Base-by-base conservation (phyloP, 352 stramenopile species). In the Thraustochytrium sp. region DNA sequence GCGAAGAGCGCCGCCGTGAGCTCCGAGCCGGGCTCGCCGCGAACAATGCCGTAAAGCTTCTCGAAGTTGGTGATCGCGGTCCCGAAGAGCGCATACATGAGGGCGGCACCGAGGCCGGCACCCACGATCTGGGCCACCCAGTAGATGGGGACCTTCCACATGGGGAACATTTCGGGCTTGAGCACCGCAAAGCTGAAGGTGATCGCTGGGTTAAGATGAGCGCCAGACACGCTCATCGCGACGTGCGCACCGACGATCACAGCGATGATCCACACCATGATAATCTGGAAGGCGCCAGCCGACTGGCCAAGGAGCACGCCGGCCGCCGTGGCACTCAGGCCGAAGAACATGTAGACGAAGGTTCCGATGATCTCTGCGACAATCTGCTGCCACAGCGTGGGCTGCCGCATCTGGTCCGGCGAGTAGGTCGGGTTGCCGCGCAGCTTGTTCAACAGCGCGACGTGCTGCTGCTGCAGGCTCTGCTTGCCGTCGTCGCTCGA, bases 141-240 rank as follows among this genome's bases (percentile, higher is more conserved):
- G 55, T 93, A 94, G 9, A 87, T 87, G 34, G 90, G 55, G 26
- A 90, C 61, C 84, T 93, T 92, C 54, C 74, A 82, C n/a, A 78
- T 86, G 0, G 63, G 72, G 53, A 89, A 88, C 1, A 77, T 49
- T 53, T 51, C 87, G 42, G 85, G 84, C 37, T 85, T 82, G 13
- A 91, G 86, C 0, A 92, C 26, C 4, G 87, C 85, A 76, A 93
- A 87, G 0, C 89, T 85, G 46, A 92, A 21, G 11, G 88, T 91
- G 38, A 92, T 86, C 0, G 89, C 89, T 29, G 90, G 90, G 84
- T 93, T 93, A 49, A 93, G 85, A 78, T 93, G 90, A 0, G 89
- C 89, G 26, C 89, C 89, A 3, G 89, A 92, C n/a, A 90, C 88
- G 13, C 84, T 84, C 4, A 86, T 86, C n/a, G 89, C 86, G 11